Evolutionary conservation across 202 grass and related monocot genomes (phyloP), one percentile per base, ranked within the genome.

Genomic region (Bolboschoenoplectus hybrid): DNA sequence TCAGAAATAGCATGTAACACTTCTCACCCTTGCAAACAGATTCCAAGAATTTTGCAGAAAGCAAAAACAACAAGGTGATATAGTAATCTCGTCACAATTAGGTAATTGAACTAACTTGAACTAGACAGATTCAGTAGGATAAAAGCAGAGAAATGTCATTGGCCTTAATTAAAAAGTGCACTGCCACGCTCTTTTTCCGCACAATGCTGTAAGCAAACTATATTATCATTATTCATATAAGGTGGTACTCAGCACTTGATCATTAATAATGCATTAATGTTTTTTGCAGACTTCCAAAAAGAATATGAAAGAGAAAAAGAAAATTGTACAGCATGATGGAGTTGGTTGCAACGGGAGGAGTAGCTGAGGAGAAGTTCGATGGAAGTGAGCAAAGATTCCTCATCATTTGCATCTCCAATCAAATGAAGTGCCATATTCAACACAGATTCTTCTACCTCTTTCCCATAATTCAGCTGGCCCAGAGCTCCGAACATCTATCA

Each of bases 401-500:
- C 96, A 26, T 92, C 91, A 68, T 86, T 94, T 73, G 93, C 90
- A 87, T 94, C 90, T 78, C 86, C 68, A 88, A 95, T 91, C 45
- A 95, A 89, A 68, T 89, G 89, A 43, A 89, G 51, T 77, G 86
- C 87, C 80, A 92, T 89, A 89, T 81, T 87, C 53, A 91, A 91
- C 86, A 91, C 88, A 55, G 43, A 88, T 90, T 95, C 89, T 86
- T 88, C 91, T 70, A 92, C 81, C 76, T 90, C 96, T 82, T 74
- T 85, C 57, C 82, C 89, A 82, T 94, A 94, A 81, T 91, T 89
- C 82, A 98, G 89, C 52, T 96, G 91, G 52, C 88, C 74, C 69
- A 98, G 88, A 51, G 90, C 90, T 52, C 83, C 55, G 86, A 98
- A 96, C 88, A 98, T 88, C 97, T 98, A 82, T 32, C 63, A 81